Base-by-base conservation (phyloP, 169 alveolate genomes). In the Ichthyophthirius multifiliis region DNA sequence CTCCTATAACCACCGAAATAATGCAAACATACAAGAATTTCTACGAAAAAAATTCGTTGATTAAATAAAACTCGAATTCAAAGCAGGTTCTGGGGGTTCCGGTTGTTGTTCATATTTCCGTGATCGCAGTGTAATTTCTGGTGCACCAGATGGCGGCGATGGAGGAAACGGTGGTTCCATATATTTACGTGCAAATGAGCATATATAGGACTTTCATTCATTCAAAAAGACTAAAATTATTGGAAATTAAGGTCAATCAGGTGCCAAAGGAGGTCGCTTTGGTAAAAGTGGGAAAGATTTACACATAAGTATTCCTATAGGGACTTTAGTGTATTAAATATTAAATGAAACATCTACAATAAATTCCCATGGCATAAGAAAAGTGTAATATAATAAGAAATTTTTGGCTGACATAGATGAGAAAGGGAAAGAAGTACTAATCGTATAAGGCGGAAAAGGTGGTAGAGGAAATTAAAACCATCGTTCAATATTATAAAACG, bases 101-200 rank as follows among this genome's bases (percentile, higher is more conserved):
- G 98, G 98, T 32, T 93, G 96, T 76, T 83, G 81, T 45, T 91
- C 97, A 15, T 94, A 90, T 77, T 84, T 92, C 64, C 78, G 96
- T 67, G 95, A 93, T 79, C 90, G 95, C 43, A 89, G 84, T 43
- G 92, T 87, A 35, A 92, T 94, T 16, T 67, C 93, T 15, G 96
- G 95, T 39, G 96, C 96, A 13, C 98, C 98, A 16, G 95, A 95
- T 67, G 99, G 99, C 23, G 99, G 99, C 0, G 87, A 88, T 82
- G 99, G 99, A 16, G 99, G 99, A 15, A 88, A 87, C 35, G 99
- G 99, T 32, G 99, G 99, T 4, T 89, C 90, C 74, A 95, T 97
- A 4, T 88, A 83, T 55, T 79, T 96, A 32, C 74, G 82, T 64
- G 93, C 97, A 12, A 85, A 90, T 41, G 86, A 83, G 27, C 65